These are phyloP conservation scores for Aspergillus quadrilineatus DNA, from an alignment of 2,329 filamentous ascomycete species.

Conservation along the genomic window DNA sequence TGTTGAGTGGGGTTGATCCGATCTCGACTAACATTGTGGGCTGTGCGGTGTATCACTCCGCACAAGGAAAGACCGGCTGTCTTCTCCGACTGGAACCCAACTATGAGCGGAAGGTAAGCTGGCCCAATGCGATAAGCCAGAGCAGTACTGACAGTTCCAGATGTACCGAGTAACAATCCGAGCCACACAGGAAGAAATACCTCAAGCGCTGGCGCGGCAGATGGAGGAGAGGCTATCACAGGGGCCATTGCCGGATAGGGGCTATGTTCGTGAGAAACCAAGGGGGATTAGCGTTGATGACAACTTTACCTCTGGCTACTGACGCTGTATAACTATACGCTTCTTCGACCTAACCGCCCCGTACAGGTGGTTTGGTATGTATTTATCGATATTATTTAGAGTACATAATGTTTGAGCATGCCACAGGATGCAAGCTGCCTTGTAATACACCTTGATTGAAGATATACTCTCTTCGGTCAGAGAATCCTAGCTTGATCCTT, in stretches of 20 bases:
- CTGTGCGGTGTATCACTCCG: slow-evolving; percentile 72
- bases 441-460: neutral
- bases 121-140: neutral
- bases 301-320: slow-evolving; percentile 1
- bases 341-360: slow-evolving; percentile 1
- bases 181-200: slow-evolving; percentile 88
- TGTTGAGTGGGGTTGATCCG: slow-evolving; percentile 82
- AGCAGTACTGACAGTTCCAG: slow-evolving; percentile 48
- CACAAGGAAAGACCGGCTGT: slow-evolving; percentile 90
- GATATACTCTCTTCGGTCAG: slow-evolving; percentile 14
- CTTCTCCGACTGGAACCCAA: slow-evolving; percentile 93
- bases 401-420: slow-evolving; percentile 15
- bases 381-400: slow-evolving; percentile 17
- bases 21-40: slow-evolving; percentile 94
- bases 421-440: neutral
- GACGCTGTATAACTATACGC: neutral
- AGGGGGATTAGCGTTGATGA: neutral
- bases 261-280: neutral
- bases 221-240: slow-evolving; percentile 81
- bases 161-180: slow-evolving; percentile 94
- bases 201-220: slow-evolving; percentile 72
- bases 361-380: slow-evolving; percentile 8
- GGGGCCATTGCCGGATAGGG: slow-evolving; percentile 33
- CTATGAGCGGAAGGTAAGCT: slow-evolving; percentile 78
- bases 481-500: slow-evolving; percentile 75